Evolutionary conservation across 208 protist species (phyloP).

Genomic region (Trypanosoma scelopori): DNA sequence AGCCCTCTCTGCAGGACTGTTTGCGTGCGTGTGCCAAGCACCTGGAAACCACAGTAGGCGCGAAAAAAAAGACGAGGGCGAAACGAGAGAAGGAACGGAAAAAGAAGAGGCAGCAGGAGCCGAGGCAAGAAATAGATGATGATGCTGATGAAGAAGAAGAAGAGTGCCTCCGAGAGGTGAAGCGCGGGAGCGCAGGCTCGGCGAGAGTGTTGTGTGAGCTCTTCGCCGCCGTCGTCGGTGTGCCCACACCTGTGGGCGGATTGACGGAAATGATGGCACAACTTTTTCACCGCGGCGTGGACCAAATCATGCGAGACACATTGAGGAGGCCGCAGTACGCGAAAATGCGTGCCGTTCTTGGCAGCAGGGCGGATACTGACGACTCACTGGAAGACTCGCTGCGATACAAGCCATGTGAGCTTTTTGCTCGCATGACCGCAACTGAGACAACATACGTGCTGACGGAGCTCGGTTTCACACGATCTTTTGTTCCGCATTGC

Average conservation of each 20-base stretch:
- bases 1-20: slow-evolving; percentile 3
- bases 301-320: slow-evolving; percentile 28
- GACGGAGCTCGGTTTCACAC: slow-evolving; percentile 69
- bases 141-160: neutral
- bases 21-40: slow-evolving; percentile 8
- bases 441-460: slow-evolving; percentile 60
- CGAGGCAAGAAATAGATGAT: too few relatives aligned
- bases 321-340: slow-evolving; percentile 39
- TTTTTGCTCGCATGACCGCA: slow-evolving; percentile 42
- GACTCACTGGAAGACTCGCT: slow-evolving; percentile 44
- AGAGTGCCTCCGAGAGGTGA: neutral
- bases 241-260: slow-evolving; percentile 6
- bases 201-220: slow-evolving; percentile 5
- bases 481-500: slow-evolving; percentile 62
- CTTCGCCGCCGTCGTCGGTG: slow-evolving; percentile 1
- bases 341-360: slow-evolving; percentile 43
- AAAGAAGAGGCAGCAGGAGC: too few relatives aligned
- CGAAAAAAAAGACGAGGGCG: neutral
- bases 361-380: slow-evolving; percentile 31
- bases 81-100: neutral
- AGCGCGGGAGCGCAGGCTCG: too few relatives aligned
- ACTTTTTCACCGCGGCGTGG: slow-evolving; percentile 48
- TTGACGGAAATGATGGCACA: slow-evolving; percentile 44
- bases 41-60: neutral
- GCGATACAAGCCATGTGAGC: slow-evolving; percentile 33